Base-by-base conservation (phyloP, 2,329 filamentous ascomycete species). In the Coleophoma cylindrospora region DNA sequence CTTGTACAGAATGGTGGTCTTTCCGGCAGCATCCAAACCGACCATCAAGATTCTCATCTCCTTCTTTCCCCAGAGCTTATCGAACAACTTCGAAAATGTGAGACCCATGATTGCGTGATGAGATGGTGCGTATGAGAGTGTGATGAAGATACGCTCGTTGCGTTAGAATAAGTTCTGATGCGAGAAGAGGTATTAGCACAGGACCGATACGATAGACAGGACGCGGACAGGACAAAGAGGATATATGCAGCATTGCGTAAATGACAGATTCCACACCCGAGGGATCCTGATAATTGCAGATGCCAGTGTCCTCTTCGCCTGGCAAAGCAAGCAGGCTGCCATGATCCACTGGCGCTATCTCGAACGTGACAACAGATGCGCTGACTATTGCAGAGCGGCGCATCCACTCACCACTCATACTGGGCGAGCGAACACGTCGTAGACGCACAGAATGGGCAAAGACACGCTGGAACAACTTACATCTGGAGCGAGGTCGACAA, bases 1-100 rank as follows among this genome's bases (percentile, higher is more conserved):
- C 84, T 99, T 99, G 81, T 99, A 99, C 64, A 99, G 86, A 70
- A 99, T 99, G 66, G 94, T 99, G 69, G 94, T 99, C 84, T 99
- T 99, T 87, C 94, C 94, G 73, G 94, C 94, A 67, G 94, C 94
- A 75, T 99, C 94, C 68, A 99, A 86, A 83, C 94, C 94, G 66
- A 99, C 91, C 94, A 99, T 99, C 75, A 99, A 76, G 79, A 99
- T 96, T 81, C 94, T 86, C 94, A 99, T 99, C 85, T 99, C 94
- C 86, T 97, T 97, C 87, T 96, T 96, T 69, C 92, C 91, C 87
- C 90, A 96, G 74, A 97, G 83, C 79, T 87, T 85, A 72, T 95
- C 89, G 74, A 97, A 94, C 70, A 97, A 74, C 83, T 94, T 96
- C 67, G 91, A 97, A 77, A 97, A 90, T 70, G 87, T 84, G 74